Evolutionary conservation across 2,329 filamentous ascomycete genomes (phyloP).

Genomic region (Beauveria bassiana): DNA sequence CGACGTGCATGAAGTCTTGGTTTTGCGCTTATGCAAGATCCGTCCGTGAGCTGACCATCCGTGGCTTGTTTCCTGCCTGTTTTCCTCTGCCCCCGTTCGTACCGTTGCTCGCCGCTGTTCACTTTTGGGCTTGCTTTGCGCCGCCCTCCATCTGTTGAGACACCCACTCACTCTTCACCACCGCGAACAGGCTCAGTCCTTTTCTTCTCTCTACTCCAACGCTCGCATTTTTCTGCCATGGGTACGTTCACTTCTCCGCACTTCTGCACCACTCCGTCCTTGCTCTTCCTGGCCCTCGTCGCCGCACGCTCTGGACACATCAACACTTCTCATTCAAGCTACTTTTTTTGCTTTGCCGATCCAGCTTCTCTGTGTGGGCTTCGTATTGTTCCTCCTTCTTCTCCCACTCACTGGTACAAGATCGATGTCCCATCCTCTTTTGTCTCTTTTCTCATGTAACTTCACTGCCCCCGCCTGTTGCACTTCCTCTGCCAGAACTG

Average conservation of each 20-base stretch:
- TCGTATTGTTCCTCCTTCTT: neutral
- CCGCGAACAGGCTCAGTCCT: conserved; percentile 11
- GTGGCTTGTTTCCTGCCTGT: conserved; percentile 14
- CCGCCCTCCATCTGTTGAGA: conserved; percentile 20
- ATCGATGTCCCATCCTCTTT: neutral
- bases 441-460: conserved; percentile 3
- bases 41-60: conserved; percentile 23
- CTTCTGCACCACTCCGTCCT: conserved; percentile 3
- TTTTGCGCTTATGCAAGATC: conserved; percentile 26
- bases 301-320: neutral
- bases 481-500: neutral
- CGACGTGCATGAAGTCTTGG: conserved; percentile 23
- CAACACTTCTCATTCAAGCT: conserved; percentile 1
- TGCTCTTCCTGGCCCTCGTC: conserved; percentile 9
- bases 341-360: neutral
- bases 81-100: conserved; percentile 18
- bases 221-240: conserved; percentile 12
- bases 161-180: conserved; percentile 17
- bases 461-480: neutral
- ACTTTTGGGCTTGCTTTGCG: conserved; percentile 15
- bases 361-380: neutral
- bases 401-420: conserved; percentile 9
- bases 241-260: conserved; percentile 13
- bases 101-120: conserved; percentile 16
- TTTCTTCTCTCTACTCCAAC: conserved; percentile 9